phyloP scores from a whole-genome alignment of 352 stramenopile species.

The Hyphochytrium catenoides region DNA sequence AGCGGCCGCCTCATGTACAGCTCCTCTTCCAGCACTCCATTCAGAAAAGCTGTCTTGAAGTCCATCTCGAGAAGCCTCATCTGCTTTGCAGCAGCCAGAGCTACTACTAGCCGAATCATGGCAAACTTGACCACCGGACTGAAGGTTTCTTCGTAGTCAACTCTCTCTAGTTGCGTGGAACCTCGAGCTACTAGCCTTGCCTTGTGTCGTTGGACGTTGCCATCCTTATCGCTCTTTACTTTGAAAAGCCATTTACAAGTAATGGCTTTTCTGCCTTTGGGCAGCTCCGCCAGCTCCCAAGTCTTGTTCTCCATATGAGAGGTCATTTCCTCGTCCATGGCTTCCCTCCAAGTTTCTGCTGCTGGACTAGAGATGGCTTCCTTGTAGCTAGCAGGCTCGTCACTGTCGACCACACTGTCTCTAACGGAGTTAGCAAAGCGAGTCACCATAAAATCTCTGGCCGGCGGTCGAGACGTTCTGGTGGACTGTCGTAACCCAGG shows the following conservation, averaged over 20 bases:
- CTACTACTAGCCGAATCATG: constrained; percentile 5
- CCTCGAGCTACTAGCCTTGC: constrained; percentile 11
- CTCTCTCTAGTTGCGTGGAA: constrained; percentile 10
- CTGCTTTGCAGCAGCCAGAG: neutral
- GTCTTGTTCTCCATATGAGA: constrained; percentile 3
- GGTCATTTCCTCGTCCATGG: constrained; percentile 4
- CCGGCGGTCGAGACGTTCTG: too few relatives aligned
- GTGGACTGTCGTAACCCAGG: too few relatives aligned
- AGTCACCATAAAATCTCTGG: too few relatives aligned
- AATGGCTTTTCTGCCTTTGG: constrained; percentile 7
- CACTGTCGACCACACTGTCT: too few relatives aligned
- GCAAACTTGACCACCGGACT: constrained; percentile 5
- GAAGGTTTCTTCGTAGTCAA: constrained; percentile 13
- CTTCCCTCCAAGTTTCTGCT: constrained; percentile 1
- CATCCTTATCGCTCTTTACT: constrained; percentile 7
- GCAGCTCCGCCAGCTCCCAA: constrained; percentile 2
- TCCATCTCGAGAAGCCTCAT: constrained; percentile 1
- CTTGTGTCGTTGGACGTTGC: constrained; percentile 9
- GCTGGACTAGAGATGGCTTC: constrained; percentile 7
- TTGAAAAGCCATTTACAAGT: constrained; percentile 8
- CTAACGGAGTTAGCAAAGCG: too few relatives aligned
- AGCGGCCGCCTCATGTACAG: neutral
- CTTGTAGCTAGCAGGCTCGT: neutral
- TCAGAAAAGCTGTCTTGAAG: constrained; percentile 1
- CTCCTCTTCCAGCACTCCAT: neutral